Evolutionary conservation across 2,329 filamentous ascomycete species (phyloP).

Genomic region (Beauveria pseudobassiana): DNA sequence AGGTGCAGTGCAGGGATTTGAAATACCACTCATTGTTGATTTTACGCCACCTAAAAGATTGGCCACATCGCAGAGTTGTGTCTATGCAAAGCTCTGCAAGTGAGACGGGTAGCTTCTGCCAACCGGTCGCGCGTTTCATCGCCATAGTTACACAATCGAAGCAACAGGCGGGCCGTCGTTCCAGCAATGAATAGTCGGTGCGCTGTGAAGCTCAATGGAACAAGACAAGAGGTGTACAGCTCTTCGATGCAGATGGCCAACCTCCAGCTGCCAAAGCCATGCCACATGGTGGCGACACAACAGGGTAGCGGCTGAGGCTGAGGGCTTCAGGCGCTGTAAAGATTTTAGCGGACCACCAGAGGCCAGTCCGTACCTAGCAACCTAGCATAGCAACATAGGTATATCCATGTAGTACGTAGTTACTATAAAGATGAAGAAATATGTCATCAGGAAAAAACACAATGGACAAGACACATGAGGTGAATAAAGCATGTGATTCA

Average conservation of each 20-base stretch:
- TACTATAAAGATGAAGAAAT: no score
- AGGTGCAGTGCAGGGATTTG: background rate
- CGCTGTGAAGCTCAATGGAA: background rate
- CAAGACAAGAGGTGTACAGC: background rate
- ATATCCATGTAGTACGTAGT: no score
- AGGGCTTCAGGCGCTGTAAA: background rate
- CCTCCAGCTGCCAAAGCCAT: background rate
- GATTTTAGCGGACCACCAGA: background rate
- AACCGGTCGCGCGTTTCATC: constrained; percentile 55
- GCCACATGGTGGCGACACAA: background rate
- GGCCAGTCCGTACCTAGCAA: background rate
- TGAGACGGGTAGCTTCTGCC: constrained; percentile 78
- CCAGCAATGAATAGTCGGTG: background rate
- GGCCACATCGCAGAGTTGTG: constrained; percentile 87
- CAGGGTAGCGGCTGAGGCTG: background rate
- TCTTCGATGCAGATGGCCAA: background rate
- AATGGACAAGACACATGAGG: no score
- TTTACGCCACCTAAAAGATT: constrained; percentile 94
- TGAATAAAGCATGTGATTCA: no score
- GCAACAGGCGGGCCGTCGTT: background rate
- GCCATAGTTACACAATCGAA: constrained; percentile 22
- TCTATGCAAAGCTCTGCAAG: constrained; percentile 87
- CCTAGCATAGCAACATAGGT: no score
- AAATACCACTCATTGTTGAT: constrained; percentile 73
- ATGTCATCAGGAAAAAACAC: no score